Evolutionary conservation across 768 basidiomycete genomes (phyloP), one percentile per base, ranked within the genome.

Genomic region (Hypholoma sublateritium): DNA sequence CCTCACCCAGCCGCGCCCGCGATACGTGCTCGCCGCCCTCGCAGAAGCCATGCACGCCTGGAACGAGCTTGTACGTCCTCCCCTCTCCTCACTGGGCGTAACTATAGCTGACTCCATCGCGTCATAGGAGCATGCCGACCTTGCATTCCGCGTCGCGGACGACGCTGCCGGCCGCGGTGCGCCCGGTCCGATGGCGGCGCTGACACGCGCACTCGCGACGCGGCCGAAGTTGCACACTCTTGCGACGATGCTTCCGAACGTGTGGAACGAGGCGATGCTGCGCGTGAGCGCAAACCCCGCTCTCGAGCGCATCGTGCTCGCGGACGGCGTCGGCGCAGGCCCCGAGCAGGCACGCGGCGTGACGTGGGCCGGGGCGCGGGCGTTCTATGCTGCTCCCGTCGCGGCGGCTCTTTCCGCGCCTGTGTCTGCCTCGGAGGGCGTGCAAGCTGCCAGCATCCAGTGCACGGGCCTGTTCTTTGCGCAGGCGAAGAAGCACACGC

Each of bases 261-360:
- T 85, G 0, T 87, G 86, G 86, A 84, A 81, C 67, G 72, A 76
- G 43, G 62, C 80, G 13, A 75, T 86, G 55, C 76, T 83, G 56
- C 61, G 76, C 42, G 72, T 86, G 37, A 73, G 80, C 39, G 52
- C 64, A 6, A 87, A 86, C 67, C 76, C 79, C 0, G 54, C 69
- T 1, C 73, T 87, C 49, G 72, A 80, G 60, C 74, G 77, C 43
- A 77, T 87, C 62, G 68, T 77, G 2, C 63, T 77, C 2, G 62
- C 65, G 3, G 71, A 72, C 34, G 62, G 60, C 47, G 59, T 41
- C 8, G 21, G 47, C 61, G 65, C 35, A 48, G 61, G 28, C 28
- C 28, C 28, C 1, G 28, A 5, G 5, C 28, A 32, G 28, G 28
- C 28, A 9, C 28, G 5, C 28, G 28, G 28, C 9, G 28, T 9